Evolutionary conservation across 257 asterid species (phyloP).

Genomic region (Gardenia jasminoides): DNA sequence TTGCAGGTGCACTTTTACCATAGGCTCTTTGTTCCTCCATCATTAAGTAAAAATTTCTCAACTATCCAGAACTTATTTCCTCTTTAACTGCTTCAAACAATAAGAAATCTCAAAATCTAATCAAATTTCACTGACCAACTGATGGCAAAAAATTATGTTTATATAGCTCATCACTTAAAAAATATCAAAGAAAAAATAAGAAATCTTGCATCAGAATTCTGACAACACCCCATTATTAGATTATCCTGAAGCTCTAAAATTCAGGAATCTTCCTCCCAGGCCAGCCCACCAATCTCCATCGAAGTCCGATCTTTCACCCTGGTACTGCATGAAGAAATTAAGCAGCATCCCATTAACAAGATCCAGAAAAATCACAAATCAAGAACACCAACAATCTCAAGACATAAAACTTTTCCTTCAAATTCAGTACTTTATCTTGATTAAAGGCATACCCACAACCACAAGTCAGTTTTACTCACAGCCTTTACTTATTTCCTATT

Average conservation of each 20-base stretch:
- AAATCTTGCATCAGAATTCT: neutral
- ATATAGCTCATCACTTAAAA: too few species aligned
- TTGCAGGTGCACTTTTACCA: conserved; percentile 19
- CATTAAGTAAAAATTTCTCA: conserved; percentile 8
- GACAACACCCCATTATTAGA: conserved; percentile 5
- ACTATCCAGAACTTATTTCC: conserved; percentile 15
- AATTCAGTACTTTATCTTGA: conserved; percentile 1
- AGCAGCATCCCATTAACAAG: conserved; percentile 39
- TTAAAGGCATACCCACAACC: conserved; percentile 6
- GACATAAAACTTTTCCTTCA: conserved; percentile 3
- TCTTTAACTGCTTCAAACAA: conserved; percentile 2
- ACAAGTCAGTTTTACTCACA: conserved; percentile 1
- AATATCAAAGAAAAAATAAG: neutral
- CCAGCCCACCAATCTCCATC: conserved; percentile 7
- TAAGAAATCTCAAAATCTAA: conserved; percentile 1
- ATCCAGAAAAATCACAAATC: conserved; percentile 32
- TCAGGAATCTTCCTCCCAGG: neutral
- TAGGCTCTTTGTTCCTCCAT: conserved; percentile 40
- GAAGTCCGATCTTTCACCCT: conserved; percentile 20
- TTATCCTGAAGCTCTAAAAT: neutral
- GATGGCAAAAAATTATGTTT: conserved; percentile 1
- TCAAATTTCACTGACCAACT: conserved; percentile 8
- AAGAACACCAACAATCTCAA: neutral
- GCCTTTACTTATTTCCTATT: neutral
- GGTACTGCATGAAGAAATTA: conserved; percentile 37